Evolutionary conservation across 805 yeast species (phyloP).

Genomic region (Tanozyma kutaoensis): DNA sequence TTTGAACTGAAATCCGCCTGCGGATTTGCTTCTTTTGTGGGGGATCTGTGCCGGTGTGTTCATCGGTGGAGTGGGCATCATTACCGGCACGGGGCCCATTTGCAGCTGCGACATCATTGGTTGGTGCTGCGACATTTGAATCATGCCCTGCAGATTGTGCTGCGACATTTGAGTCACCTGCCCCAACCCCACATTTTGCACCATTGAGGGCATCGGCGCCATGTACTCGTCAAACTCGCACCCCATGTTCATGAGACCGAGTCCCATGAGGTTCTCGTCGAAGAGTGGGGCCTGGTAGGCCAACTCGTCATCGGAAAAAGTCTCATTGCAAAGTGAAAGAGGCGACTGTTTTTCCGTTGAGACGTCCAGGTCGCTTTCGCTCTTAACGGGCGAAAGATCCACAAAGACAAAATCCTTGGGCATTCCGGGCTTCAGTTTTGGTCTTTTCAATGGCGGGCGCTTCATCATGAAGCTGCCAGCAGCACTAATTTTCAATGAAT

Average conservation of each 20-base stretch:
- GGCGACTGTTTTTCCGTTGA: no score
- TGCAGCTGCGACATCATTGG: no score
- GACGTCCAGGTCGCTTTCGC: slow-evolving; percentile 8
- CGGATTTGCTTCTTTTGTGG: slow-evolving; percentile 8
- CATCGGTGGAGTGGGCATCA: no score
- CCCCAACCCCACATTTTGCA: no score
- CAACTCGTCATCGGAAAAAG: slow-evolving; percentile 1
- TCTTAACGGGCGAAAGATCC: slow-evolving; percentile 28
- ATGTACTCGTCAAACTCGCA: slow-evolving; percentile 1
- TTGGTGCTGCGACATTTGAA: no score
- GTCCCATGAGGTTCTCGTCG: slow-evolving; percentile 9
- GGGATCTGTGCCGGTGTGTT: no score
- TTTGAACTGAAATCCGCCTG: slow-evolving; percentile 14
- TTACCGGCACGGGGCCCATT: no score
- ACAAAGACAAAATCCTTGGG: slow-evolving; percentile 33
- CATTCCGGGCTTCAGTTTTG: slow-evolving; percentile 30
- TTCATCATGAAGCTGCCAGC: slow-evolving; percentile 21
- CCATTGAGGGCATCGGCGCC: no score
- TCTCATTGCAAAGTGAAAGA: no score
- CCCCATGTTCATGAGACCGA: slow-evolving; percentile 16
- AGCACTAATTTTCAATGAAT: slow-evolving; percentile 27
- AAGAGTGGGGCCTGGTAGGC: slow-evolving; percentile 3
- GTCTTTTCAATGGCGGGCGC: slow-evolving; percentile 29
- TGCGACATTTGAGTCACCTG: no score
- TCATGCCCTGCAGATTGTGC: no score